A percentile compares a stretch with the other conserved stretches of the same genome.
Conservation (phyloP, 192 early-diverging fungal species). For the Backusella westeae region DNA sequence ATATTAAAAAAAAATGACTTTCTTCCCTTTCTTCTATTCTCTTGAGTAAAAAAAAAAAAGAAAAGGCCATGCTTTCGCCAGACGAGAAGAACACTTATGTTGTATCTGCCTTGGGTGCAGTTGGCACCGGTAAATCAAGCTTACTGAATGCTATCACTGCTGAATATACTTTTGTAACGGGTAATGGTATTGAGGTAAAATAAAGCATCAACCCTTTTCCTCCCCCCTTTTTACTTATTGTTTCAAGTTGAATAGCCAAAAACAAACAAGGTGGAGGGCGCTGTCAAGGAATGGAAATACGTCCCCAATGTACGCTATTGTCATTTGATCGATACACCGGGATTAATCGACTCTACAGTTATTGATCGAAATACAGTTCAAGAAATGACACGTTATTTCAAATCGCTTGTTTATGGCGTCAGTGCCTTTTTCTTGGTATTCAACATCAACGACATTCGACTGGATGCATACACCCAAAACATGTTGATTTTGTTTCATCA, state of each 20-base stretch:
- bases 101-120: constrained; percentile 39
- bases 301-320: constrained; percentile 7
- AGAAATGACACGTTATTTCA: constrained; percentile 51
- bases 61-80: neutral
- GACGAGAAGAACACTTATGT: constrained; percentile 24
- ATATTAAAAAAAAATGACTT: neutral
- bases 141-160: constrained; percentile 50
- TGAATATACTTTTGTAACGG: constrained; percentile 43
- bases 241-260: constrained; percentile 18
- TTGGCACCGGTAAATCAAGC: constrained; percentile 52
- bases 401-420: constrained; percentile 47
- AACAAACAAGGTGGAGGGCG: constrained; percentile 23
- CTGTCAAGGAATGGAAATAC: constrained; percentile 27
- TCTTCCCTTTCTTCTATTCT: neutral
- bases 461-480: constrained; percentile 54
- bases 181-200: constrained; percentile 40
- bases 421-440: constrained; percentile 53
- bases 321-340: constrained; percentile 44
- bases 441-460: constrained; percentile 50
- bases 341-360: constrained; percentile 45
- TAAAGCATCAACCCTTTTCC: neutral
- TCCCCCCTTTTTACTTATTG: constrained; percentile 15
- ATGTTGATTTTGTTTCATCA: constrained; percentile 48
- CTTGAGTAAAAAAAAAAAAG: neutral
- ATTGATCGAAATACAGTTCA: constrained; percentile 44